Conservation (phyloP, 2,329 filamentous ascomycete genomes). For the Ophiostoma piceae region DNA sequence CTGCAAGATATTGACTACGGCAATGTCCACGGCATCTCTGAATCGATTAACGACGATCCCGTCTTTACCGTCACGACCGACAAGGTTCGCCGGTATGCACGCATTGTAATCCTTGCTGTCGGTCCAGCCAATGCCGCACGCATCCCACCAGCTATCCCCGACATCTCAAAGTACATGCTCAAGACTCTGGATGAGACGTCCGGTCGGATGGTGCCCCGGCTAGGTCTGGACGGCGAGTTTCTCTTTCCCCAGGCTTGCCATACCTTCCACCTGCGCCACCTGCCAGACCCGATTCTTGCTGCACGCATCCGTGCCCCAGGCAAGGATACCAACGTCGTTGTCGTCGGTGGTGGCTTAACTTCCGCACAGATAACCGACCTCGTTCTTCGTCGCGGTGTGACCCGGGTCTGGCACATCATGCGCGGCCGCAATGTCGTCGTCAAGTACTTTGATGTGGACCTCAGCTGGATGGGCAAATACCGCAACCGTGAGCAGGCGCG, state of each 20-base stretch:
- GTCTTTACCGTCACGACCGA: background rate
- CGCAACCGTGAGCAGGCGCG: slow-evolving; percentile 69
- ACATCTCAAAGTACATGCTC: background rate
- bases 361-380: slow-evolving; percentile 69
- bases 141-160: background rate
- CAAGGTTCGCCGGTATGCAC: background rate
- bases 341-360: background rate
- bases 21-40: background rate
- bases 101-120: background rate
- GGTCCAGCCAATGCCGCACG: background rate
- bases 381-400: slow-evolving; percentile 58
- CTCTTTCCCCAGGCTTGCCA: slow-evolving; percentile 42
- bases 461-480: slow-evolving; percentile 79
- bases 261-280: slow-evolving; percentile 43
- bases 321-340: slow-evolving; percentile 38
- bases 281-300: slow-evolving; percentile 51
- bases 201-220: slow-evolving; percentile 36
- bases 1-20: slow-evolving; percentile 41
- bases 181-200: background rate
- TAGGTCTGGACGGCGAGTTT: slow-evolving; percentile 44
- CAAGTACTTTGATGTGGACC: slow-evolving; percentile 72
- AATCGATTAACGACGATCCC: background rate
- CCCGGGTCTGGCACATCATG: slow-evolving; percentile 66
- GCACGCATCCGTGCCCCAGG: slow-evolving; percentile 44
- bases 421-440: slow-evolving; percentile 48